Percentiles rank a stretch among this genome's conserved stretches.
phyloP scores from a whole-genome alignment of 768 basidiomycete genomes.

The Clavaria fumosa region DNA sequence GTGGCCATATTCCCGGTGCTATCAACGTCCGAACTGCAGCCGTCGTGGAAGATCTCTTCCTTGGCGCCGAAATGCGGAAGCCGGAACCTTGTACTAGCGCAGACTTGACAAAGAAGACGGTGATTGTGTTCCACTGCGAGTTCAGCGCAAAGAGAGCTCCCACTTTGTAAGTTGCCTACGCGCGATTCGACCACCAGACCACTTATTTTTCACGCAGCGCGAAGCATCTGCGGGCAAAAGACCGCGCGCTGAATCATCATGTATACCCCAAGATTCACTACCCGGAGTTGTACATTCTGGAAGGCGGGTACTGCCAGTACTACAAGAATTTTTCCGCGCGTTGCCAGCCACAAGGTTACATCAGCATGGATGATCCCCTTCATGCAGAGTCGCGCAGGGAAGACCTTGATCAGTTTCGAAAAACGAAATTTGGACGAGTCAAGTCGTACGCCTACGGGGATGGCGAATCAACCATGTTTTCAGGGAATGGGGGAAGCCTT shows the following conservation, averaged over 20 bases:
- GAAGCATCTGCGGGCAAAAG: slow-evolving; percentile 81
- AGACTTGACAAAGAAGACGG: slow-evolving; percentile 55
- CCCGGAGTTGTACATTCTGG: slow-evolving; percentile 92
- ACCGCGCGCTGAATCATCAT: slow-evolving; percentile 78
- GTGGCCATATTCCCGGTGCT: slow-evolving; percentile 86
- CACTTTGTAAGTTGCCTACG: slow-evolving; percentile 58
- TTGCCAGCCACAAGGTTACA: slow-evolving; percentile 73
- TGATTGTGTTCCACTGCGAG: slow-evolving; percentile 96
- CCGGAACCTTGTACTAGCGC: slow-evolving; percentile 63
- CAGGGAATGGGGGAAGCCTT: too few species aligned
- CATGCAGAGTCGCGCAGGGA: slow-evolving; percentile 68
- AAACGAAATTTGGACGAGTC: slow-evolving; percentile 73
- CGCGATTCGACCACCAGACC: not conserved
- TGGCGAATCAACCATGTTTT: slow-evolving; percentile 26
- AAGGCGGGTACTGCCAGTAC: slow-evolving; percentile 90
- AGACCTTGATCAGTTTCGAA: slow-evolving; percentile 86
- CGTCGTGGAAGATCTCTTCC: slow-evolving; percentile 67
- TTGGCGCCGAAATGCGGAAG: slow-evolving; percentile 37
- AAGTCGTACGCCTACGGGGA: slow-evolving; percentile 94
- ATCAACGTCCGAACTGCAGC: slow-evolving; percentile 77
- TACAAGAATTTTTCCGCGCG: slow-evolving; percentile 50
- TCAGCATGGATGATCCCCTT: slow-evolving; percentile 88
- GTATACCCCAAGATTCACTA: slow-evolving; percentile 87
- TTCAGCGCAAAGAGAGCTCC: slow-evolving; percentile 92
- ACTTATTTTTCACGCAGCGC: slow-evolving; percentile 36